phyloP scores from a whole-genome alignment of 1,284 basidiomycete species.

The Rhodotorula mucilaginosa region DNA sequence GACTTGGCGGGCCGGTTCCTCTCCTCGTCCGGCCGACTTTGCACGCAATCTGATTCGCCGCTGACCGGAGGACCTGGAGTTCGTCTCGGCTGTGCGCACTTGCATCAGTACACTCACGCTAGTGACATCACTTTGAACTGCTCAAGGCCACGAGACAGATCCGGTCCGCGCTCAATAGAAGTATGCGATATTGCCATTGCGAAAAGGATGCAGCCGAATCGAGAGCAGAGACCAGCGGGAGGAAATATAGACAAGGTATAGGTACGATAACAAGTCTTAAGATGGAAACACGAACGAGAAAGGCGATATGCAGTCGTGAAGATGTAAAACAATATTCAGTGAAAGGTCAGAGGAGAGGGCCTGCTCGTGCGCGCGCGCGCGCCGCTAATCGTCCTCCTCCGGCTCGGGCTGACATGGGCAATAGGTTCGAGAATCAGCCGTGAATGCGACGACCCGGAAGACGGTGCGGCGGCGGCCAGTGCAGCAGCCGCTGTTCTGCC shows the following conservation, averaged over 20 bases:
- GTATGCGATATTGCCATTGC: no score
- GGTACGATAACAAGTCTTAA: not conserved
- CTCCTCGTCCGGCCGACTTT: not conserved
- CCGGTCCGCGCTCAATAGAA: no score
- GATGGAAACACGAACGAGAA: no score
- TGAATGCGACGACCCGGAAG: no score
- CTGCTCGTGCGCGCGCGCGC: not conserved
- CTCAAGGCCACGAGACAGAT: no score
- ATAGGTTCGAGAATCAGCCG: not conserved
- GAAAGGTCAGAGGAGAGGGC: no score
- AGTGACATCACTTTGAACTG: no score
- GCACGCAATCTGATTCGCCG: not conserved
- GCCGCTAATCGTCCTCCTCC: constrained; percentile 11
- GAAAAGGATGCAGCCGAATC: no score
- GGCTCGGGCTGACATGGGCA: constrained; percentile 29
- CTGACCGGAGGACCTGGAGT: not conserved
- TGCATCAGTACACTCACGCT: no score
- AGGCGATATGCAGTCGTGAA: not conserved
- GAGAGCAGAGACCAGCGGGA: not conserved
- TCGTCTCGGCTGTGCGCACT: no score
- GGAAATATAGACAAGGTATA: not conserved
- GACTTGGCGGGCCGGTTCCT: not conserved
- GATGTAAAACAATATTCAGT: not conserved
- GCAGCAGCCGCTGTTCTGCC: not conserved
- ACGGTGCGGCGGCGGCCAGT: no score